phyloP scores from a whole-genome alignment of 306 rosid genomes.

The Lathyrus aphaca region DNA sequence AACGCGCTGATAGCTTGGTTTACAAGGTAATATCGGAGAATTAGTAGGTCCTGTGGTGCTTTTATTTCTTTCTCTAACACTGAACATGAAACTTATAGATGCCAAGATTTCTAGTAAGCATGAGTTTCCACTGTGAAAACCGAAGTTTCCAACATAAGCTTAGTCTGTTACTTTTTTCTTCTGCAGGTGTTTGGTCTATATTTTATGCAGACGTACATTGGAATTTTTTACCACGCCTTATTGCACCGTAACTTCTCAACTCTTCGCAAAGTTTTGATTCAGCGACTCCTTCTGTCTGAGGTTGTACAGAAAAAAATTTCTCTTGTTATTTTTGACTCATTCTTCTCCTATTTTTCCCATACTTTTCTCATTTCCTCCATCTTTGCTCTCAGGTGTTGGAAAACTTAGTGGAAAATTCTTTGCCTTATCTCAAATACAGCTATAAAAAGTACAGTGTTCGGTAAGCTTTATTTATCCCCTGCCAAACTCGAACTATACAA shows the following conservation, averaged over 20 bases:
- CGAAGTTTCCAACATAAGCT: too few relatives aligned
- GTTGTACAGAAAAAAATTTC: slow-evolving; percentile 42
- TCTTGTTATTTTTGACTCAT: slow-evolving; percentile 11
- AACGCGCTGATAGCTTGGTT: slow-evolving; percentile 90
- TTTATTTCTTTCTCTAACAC: slow-evolving; percentile 3
- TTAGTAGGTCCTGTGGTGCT: neutral
- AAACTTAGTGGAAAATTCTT: slow-evolving; percentile 82
- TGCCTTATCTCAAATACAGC: slow-evolving; percentile 90
- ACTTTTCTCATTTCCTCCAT: slow-evolving; percentile 15
- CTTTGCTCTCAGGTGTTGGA: slow-evolving; percentile 69
- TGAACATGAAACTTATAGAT: slow-evolving; percentile 26
- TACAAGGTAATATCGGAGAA: slow-evolving; percentile 70
- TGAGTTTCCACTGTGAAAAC: too few relatives aligned
- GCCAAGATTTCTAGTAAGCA: too few relatives aligned
- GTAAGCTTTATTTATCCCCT: slow-evolving; percentile 53
- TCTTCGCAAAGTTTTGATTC: slow-evolving; percentile 86
- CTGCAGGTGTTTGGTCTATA: slow-evolving; percentile 94
- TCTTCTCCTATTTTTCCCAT: slow-evolving; percentile 5
- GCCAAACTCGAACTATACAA: slow-evolving; percentile 4
- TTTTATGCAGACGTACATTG: slow-evolving; percentile 97
- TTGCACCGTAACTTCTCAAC: slow-evolving; percentile 86
- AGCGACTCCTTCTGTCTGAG: slow-evolving; percentile 95
- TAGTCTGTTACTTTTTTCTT: slow-evolving; percentile 39
- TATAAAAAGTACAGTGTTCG: slow-evolving; percentile 75
- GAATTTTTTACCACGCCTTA: slow-evolving; percentile 92